Conservation (phyloP, 1,284 basidiomycete species). For the Rhodotorula sp. region DNA sequence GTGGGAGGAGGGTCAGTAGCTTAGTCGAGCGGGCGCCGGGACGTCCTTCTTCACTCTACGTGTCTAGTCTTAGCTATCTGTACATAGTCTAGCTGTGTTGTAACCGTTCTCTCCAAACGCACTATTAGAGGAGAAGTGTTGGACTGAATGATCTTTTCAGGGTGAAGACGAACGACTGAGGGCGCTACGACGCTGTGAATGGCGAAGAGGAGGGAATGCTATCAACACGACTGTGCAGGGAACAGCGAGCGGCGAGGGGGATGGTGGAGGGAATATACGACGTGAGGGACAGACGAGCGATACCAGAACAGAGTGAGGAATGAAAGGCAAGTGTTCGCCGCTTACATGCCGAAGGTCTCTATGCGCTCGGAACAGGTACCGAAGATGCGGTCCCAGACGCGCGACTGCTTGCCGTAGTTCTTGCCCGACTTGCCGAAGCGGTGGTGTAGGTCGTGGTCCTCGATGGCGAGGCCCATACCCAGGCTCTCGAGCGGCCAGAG, state of each 20-base stretch:
- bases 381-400: slow-evolving; percentile 46
- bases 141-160: not conserved
- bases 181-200: not conserved
- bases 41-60: not conserved
- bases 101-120: not conserved
- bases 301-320: not conserved
- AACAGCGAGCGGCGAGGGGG: no score
- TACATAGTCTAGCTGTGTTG: not conserved
- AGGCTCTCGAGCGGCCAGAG: slow-evolving; percentile 39
- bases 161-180: not conserved
- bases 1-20: no score
- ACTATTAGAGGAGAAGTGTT: no score
- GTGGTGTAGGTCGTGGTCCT: slow-evolving; percentile 48
- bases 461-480: slow-evolving; percentile 42
- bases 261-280: not conserved
- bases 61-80: not conserved
- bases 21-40: not conserved
- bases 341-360: slow-evolving; percentile 30
- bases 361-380: slow-evolving; percentile 43
- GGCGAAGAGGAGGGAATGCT: no score
- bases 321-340: not conserved
- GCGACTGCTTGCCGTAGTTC: slow-evolving; percentile 45
- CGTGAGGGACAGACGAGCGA: not conserved
- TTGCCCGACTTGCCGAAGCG: slow-evolving; percentile 43
- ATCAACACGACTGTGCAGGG: no score